Evolutionary conservation across 306 rosid genomes (phyloP).

Genomic region (Crotalaria pallida): DNA sequence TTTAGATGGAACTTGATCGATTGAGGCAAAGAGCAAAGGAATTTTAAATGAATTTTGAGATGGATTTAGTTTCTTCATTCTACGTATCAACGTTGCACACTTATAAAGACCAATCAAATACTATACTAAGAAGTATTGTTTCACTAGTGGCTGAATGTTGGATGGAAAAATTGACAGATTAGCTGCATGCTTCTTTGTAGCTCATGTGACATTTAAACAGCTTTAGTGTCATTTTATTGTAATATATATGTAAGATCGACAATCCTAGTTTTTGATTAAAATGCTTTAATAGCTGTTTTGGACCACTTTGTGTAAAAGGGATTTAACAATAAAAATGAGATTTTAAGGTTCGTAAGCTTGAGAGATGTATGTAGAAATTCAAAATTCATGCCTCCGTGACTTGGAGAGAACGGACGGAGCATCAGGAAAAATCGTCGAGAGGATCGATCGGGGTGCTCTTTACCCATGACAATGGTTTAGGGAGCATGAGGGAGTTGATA

Average conservation of each 20-base stretch:
- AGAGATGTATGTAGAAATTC: no score
- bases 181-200: constrained; percentile 19
- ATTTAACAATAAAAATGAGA: no score
- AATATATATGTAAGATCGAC: not conserved
- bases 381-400: no score
- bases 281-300: no score
- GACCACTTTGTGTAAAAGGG: no score
- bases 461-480: no score
- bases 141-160: constrained; percentile 9
- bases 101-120: constrained; percentile 30
- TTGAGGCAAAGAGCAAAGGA: constrained; percentile 74
- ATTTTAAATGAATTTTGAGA: no score
- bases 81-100: constrained; percentile 36
- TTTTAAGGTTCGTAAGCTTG: no score
- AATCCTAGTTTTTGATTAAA: constrained; percentile 10
- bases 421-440: no score
- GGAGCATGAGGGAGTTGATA: no score
- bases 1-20: constrained; percentile 67
- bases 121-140: constrained; percentile 15
- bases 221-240: not conserved
- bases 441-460: no score
- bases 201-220: not conserved
- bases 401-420: no score
- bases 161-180: constrained; percentile 3
- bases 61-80: constrained; percentile 18